Percentiles rank a stretch among this genome's conserved stretches.
Conservation (phyloP, 768 basidiomycete species). For the Tulasnella sp. region DNA sequence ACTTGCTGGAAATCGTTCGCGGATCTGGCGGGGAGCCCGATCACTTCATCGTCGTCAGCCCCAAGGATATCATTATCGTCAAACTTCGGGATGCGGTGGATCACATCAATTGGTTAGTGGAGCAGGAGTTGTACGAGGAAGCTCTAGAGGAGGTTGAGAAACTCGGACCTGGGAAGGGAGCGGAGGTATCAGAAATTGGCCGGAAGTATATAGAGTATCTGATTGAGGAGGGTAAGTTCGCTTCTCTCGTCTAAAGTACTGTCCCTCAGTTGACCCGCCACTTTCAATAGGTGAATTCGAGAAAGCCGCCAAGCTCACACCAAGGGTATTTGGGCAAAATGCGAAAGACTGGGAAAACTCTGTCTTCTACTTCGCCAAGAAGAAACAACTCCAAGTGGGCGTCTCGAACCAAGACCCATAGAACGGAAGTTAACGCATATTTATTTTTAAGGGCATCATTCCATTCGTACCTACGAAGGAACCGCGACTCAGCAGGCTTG, state of each 20-base stretch:
- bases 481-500: conserved; percentile 68
- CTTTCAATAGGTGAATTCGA: conserved; percentile 42
- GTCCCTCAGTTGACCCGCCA: neutral
- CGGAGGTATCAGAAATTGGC: conserved; percentile 58
- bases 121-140: conserved; percentile 76
- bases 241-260: neutral
- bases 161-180: conserved; percentile 37
- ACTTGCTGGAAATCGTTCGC: conserved; percentile 35
- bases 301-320: conserved; percentile 71
- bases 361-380: conserved; percentile 84
- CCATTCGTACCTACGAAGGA: conserved; percentile 76
- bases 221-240: conserved; percentile 55
- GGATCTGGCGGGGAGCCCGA: conserved; percentile 19
- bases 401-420: neutral
- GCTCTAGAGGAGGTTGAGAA: conserved; percentile 73
- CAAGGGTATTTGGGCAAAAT: conserved; percentile 76
- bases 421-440: neutral
- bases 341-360: conserved; percentile 86
- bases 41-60: conserved; percentile 70
- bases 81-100: conserved; percentile 78
- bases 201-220: conserved; percentile 78
- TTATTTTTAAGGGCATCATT: conserved; percentile 54
- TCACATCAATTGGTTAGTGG: conserved; percentile 86
- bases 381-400: conserved; percentile 63
- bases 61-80: conserved; percentile 79